A percentile compares a stretch with the other conserved stretches of the same genome.
Conservation (phyloP, 2,329 filamentous ascomycete species). For the Scedosporium dehoogii region DNA sequence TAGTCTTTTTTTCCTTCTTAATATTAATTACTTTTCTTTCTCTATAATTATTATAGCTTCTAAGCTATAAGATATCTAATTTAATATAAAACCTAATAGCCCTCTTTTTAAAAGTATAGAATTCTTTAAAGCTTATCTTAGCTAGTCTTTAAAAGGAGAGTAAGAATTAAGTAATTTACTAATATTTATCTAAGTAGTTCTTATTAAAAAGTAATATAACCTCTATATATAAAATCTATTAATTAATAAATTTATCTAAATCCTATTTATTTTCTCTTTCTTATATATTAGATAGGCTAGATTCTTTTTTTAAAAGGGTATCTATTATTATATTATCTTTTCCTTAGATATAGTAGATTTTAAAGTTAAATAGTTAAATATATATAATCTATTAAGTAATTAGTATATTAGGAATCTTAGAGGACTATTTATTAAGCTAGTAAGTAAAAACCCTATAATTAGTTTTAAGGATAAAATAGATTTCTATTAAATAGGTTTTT, state of each 20-base stretch:
- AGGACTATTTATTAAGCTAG: too few relatives aligned
- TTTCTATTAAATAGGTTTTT: neutral
- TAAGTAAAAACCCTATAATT: too few relatives aligned
- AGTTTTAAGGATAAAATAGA: neutral
- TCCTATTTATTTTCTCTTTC: neutral
- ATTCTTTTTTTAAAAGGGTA: constrained; percentile 10
- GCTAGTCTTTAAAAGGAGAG: neutral
- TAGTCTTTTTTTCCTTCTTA: neutral
- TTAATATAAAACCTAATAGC: neutral
- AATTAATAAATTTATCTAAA: neutral
- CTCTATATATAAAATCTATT: too few relatives aligned
- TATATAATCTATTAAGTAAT: too few relatives aligned
- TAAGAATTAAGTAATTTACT: neutral
- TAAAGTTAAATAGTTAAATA: neutral
- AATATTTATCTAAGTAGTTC: neutral
- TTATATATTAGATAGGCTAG: neutral
- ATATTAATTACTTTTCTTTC: neutral
- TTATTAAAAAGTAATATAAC: neutral
- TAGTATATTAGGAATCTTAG: too few relatives aligned
- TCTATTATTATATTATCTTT: neutral
- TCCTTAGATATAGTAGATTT: neutral
- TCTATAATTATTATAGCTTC: neutral
- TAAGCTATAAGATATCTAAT: neutral
- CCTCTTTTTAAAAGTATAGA: neutral
- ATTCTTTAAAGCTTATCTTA: neutral